Percentiles rank a stretch among this genome's conserved stretches.
phyloP scores from a whole-genome alignment of 2,329 filamentous ascomycete species.

The Penicillium sp. region DNA sequence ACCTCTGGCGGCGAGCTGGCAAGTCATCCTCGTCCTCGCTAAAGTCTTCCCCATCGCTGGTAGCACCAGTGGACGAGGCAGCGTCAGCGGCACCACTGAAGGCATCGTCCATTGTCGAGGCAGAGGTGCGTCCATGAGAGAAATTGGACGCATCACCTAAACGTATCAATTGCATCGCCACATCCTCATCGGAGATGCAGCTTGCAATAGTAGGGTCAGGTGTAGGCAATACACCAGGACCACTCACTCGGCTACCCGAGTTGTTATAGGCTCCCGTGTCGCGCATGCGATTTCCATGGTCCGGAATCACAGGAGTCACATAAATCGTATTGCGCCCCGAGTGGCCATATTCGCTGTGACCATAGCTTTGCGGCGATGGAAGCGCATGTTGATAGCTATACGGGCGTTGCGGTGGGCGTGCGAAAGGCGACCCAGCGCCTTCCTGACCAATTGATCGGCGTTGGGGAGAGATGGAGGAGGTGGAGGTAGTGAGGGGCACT shows the following conservation, averaged over 20 bases:
- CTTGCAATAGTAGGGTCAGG: conserved; percentile 97
- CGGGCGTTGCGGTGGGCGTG: conserved; percentile 71
- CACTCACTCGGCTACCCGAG: conserved; percentile 38
- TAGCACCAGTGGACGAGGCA: conserved; percentile 79
- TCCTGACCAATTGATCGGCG: conserved; percentile 73
- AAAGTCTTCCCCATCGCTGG: conserved; percentile 67
- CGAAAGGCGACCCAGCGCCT: conserved; percentile 66
- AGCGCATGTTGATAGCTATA: conserved; percentile 74
- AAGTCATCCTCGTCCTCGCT: conserved; percentile 62
- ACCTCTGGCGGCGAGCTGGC: conserved; percentile 41
- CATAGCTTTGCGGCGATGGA: conserved; percentile 79
- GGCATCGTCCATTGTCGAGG: conserved; percentile 88
- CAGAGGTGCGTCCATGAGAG: conserved; percentile 87
- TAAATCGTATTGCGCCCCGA: conserved; percentile 49
- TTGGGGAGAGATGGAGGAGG: conserved; percentile 91
- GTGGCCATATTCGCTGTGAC: conserved; percentile 48
- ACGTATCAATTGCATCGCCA: conserved; percentile 94
- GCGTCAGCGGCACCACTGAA: conserved; percentile 86
- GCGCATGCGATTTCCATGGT: conserved; percentile 63
- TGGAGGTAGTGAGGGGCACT: conserved; percentile 91
- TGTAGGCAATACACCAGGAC: conserved; percentile 72
- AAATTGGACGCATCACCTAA: conserved; percentile 91
- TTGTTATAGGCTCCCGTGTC: conserved; percentile 49
- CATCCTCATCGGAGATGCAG: conserved; percentile 96
- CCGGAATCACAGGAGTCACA: conserved; percentile 57